Conservation (phyloP, 2,329 filamentous ascomycete genomes). For the Aspergillus ruber region DNA sequence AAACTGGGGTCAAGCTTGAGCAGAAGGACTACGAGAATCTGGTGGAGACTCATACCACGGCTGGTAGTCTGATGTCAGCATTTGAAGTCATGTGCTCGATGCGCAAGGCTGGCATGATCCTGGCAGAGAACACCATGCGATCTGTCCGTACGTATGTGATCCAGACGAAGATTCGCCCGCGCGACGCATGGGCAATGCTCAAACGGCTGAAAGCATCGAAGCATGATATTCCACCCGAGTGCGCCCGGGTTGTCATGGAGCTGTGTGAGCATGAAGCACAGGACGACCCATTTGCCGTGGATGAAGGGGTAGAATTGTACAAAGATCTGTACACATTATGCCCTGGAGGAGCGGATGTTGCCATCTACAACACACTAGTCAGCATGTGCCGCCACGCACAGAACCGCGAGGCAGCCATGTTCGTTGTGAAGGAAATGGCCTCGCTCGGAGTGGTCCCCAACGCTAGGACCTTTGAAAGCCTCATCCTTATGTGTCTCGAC, state of each 20-base stretch:
- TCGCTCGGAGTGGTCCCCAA: conserved; percentile 50
- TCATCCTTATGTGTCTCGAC: conserved; percentile 53
- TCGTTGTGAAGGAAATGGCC: conserved; percentile 57
- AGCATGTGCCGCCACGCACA: conserved; percentile 40
- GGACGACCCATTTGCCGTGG: conserved; percentile 31
- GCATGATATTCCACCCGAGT: conserved; percentile 44
- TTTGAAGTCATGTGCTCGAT: conserved; percentile 69
- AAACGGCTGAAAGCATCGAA: conserved; percentile 47
- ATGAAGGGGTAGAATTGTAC: conserved; percentile 54
- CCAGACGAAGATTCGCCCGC: conserved; percentile 40
- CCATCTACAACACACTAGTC: conserved; percentile 57
- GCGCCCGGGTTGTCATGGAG: conserved; percentile 46
- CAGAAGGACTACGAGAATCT: conserved; percentile 74
- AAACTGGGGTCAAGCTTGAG: conserved; percentile 50
- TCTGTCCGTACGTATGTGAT: conserved; percentile 55
- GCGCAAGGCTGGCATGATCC: conserved; percentile 54
- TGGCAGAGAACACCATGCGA: conserved; percentile 56
- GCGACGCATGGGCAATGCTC: conserved; percentile 52
- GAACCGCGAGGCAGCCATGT: conserved; percentile 53
- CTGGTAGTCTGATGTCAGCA: conserved; percentile 57
- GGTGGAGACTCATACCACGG: conserved; percentile 60
- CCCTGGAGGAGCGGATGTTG: conserved; percentile 34
- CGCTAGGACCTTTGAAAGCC: conserved; percentile 54
- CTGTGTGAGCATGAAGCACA: conserved; percentile 39
- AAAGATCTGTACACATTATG: conserved; percentile 53